These are phyloP conservation scores for Penicillium decumbens DNA, from an alignment of 2,329 filamentous ascomycete genomes.

Conservation along the genomic window DNA sequence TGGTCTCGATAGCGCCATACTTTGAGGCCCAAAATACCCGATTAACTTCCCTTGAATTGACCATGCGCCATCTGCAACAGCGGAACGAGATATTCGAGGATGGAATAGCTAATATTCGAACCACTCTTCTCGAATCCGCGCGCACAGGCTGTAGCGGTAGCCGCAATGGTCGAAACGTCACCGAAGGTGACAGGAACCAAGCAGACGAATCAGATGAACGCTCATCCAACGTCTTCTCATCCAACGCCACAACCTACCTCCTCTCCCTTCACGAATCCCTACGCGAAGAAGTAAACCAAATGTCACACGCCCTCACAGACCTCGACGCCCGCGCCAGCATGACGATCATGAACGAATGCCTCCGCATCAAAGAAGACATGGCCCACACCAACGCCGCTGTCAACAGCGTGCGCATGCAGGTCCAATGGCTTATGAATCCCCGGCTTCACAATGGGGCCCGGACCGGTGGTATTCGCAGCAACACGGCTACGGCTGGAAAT, in stretches of 20 bases:
- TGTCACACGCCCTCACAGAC: constrained; percentile 53
- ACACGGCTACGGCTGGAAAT: constrained; percentile 3
- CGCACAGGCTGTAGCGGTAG: constrained; percentile 8
- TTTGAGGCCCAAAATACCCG: constrained; percentile 43
- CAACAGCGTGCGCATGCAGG: constrained; percentile 55
- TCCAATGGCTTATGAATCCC: constrained; percentile 59
- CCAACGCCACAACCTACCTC: constrained; percentile 52
- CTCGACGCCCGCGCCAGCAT: constrained; percentile 59
- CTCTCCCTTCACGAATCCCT: constrained; percentile 58
- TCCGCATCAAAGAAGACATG: constrained; percentile 59
- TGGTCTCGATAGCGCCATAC: constrained; percentile 46
- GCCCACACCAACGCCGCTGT: constrained; percentile 58
- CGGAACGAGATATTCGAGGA: constrained; percentile 47
- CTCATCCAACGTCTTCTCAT: constrained; percentile 28
- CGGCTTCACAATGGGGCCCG: constrained; percentile 47
- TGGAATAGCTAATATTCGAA: constrained; percentile 41
- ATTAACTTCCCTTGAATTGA: constrained; percentile 43
- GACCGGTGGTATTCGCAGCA: constrained; percentile 20
- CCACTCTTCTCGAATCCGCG: constrained; percentile 34
- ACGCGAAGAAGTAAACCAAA: constrained; percentile 55
- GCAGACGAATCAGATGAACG: constrained; percentile 14
- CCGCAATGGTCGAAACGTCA: constrained; percentile 7
- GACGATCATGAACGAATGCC: constrained; percentile 59
- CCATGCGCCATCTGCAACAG: constrained; percentile 43
- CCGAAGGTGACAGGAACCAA: constrained; percentile 9